These are phyloP conservation scores for Halocafeteria seosinensis DNA, from an alignment of 108 stramenopile genomes.

Conservation along the genomic window DNA sequence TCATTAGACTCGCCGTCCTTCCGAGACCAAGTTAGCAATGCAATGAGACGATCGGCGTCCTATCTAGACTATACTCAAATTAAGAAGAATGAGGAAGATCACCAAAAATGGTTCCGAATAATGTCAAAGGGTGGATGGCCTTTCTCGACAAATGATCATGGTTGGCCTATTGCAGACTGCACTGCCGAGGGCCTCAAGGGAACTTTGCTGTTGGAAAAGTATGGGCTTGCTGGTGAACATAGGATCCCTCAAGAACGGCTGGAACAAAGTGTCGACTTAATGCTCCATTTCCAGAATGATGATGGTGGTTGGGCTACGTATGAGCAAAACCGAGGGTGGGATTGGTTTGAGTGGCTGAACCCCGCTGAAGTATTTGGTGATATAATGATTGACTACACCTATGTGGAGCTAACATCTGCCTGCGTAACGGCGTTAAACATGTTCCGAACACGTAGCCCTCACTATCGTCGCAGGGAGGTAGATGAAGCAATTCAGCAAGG, in stretches of 20 bases:
- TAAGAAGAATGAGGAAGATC: slow-evolving; percentile 43
- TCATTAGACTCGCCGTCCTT: too few species aligned
- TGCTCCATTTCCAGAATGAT: slow-evolving; percentile 77
- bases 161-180: slow-evolving; percentile 97
- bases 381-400: slow-evolving; percentile 99
- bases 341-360: slow-evolving; percentile 88
- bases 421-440: slow-evolving; percentile 65
- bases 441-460: slow-evolving; percentile 48
- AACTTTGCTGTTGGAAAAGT: slow-evolving; percentile 31
- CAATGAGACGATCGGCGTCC: background rate
- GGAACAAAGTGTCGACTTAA: slow-evolving; percentile 57
- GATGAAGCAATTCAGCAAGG: slow-evolving; percentile 52
- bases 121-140: slow-evolving; percentile 93
- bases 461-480: slow-evolving; percentile 57
- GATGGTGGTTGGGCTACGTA: slow-evolving; percentile 97
- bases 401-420: slow-evolving; percentile 93
- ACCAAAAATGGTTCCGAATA: slow-evolving; percentile 69
- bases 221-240: slow-evolving; percentile 28
- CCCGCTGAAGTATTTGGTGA: slow-evolving; percentile 94
- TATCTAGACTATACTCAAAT: slow-evolving; percentile 60
- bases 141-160: slow-evolving; percentile 85
- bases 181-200: slow-evolving; percentile 87
- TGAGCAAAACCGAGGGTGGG: slow-evolving; percentile 89
- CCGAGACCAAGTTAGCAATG: background rate
- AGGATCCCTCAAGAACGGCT: slow-evolving; percentile 46